Percentiles rank a stretch among this genome's conserved stretches.
Conservation (phyloP, 257 asterid genomes). For the Ilex asprella region DNA sequence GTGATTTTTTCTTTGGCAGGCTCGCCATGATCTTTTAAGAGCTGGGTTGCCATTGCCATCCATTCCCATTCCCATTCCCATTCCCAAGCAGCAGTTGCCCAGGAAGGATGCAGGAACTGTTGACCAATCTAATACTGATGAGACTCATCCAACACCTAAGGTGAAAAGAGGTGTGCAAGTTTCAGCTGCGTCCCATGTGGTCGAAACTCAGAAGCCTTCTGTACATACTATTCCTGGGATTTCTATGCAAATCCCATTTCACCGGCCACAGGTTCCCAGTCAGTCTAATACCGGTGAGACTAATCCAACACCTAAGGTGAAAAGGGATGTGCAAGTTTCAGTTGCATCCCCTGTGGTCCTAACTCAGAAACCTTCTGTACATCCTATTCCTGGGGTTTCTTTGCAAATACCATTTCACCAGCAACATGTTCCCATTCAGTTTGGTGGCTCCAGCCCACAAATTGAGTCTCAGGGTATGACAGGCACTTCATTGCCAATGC, state of each 20-base stretch:
- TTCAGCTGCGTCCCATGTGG: constrained; percentile 35
- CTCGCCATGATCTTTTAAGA: constrained; percentile 42
- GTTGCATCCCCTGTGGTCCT: constrained; percentile 43
- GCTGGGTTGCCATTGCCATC: constrained; percentile 44
- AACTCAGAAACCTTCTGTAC: constrained; percentile 52
- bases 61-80: constrained; percentile 53
- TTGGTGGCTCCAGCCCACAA: constrained; percentile 75
- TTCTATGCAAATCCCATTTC: constrained; percentile 57
- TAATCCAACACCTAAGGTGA: constrained; percentile 32
- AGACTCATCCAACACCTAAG: constrained; percentile 36
- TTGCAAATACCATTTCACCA: constrained; percentile 62
- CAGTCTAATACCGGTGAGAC: constrained; percentile 23
- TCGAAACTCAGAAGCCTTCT: constrained; percentile 61
- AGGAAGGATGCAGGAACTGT: constrained; percentile 46
- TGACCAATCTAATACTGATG: constrained; percentile 43
- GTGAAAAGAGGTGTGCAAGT: constrained; percentile 57
- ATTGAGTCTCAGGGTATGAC: constrained; percentile 64
- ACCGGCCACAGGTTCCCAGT: constrained; percentile 40
- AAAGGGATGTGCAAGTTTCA: constrained; percentile 55
- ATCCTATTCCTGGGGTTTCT: constrained; percentile 45
- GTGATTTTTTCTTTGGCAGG: constrained; percentile 29
- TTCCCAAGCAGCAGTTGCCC: constrained; percentile 48
- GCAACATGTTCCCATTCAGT: constrained; percentile 40
- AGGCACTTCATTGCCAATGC: constrained; percentile 49
- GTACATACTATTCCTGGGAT: constrained; percentile 42